Evolutionary conservation across 2,329 filamentous ascomycete genomes (phyloP).

Genomic region (Mariannaea sp.): DNA sequence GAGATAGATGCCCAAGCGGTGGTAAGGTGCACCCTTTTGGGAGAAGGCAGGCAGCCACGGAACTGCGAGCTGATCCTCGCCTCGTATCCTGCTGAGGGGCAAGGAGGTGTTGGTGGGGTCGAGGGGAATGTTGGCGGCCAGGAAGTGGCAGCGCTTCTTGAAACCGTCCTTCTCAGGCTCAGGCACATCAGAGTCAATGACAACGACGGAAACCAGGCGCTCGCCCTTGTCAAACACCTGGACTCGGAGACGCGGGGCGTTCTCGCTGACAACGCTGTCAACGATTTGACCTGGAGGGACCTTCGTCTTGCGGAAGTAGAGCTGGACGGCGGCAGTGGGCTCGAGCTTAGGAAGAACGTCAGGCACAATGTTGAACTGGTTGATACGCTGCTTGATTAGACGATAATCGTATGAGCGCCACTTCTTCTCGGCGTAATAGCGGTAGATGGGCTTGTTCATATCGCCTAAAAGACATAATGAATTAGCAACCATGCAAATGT

Average conservation of each 20-base stretch:
- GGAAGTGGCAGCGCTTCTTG: slow-evolving; percentile 81
- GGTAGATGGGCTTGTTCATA: slow-evolving; percentile 96
- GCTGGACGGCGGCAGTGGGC: slow-evolving; percentile 76
- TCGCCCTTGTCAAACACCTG: slow-evolving; percentile 84
- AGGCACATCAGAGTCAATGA: slow-evolving; percentile 91
- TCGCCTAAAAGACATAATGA: slow-evolving; percentile 67
- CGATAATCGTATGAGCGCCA: slow-evolving; percentile 84
- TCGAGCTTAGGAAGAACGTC: slow-evolving; percentile 84
- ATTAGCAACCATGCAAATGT: slow-evolving; percentile 23
- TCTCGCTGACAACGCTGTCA: slow-evolving; percentile 73
- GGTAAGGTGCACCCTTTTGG: slow-evolving; percentile 89
- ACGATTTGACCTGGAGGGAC: slow-evolving; percentile 80
- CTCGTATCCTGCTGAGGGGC: slow-evolving; percentile 65
- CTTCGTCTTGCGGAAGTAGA: slow-evolving; percentile 75
- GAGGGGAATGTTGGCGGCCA: slow-evolving; percentile 70
- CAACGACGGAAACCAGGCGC: slow-evolving; percentile 80
- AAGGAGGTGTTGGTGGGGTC: slow-evolving; percentile 61
- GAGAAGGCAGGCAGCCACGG: slow-evolving; percentile 87
- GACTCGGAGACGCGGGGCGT: slow-evolving; percentile 74
- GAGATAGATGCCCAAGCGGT: slow-evolving; percentile 82
- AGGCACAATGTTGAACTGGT: slow-evolving; percentile 84
- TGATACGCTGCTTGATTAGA: slow-evolving; percentile 82
- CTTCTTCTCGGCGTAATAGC: slow-evolving; percentile 82
- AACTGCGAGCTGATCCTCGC: slow-evolving; percentile 68
- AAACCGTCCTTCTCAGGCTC: slow-evolving; percentile 76